These are phyloP conservation scores for Macrolepiota dolichaula DNA, from an alignment of 768 basidiomycete genomes.

Conservation along the genomic window DNA sequence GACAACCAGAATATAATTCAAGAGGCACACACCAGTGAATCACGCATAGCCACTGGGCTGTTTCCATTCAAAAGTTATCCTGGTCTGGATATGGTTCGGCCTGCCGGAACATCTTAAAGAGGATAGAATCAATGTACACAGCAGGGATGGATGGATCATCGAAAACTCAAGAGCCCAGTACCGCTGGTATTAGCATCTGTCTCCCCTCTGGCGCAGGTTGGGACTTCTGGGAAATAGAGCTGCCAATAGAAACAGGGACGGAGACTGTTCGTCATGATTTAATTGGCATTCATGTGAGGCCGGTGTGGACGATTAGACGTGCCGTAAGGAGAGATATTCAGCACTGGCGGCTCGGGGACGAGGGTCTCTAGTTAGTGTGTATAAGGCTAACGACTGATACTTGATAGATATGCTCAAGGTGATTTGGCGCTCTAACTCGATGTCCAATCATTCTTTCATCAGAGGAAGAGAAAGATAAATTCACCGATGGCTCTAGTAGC, in stretches of 20 bases:
- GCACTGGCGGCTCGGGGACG: background rate
- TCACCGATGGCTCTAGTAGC: too few species aligned
- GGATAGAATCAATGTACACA: conserved; percentile 31
- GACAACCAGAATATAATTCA: too few species aligned
- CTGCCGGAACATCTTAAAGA: conserved; percentile 41
- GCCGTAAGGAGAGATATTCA: conserved; percentile 1
- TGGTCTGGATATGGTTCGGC: background rate
- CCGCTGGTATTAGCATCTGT: conserved; percentile 35
- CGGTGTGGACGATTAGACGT: conserved; percentile 2
- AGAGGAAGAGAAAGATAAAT: too few species aligned
- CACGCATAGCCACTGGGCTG: background rate
- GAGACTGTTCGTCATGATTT: background rate
- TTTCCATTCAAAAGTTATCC: background rate
- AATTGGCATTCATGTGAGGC: background rate
- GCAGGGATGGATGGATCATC: conserved; percentile 12
- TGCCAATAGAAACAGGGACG: conserved; percentile 11
- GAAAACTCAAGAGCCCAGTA: conserved; percentile 18
- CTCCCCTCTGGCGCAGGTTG: conserved; percentile 39
- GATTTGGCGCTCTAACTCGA: too few species aligned
- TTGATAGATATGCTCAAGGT: too few species aligned
- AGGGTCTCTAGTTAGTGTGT: conserved; percentile 11
- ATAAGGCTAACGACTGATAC: too few species aligned
- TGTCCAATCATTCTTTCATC: too few species aligned
- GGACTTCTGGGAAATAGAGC: conserved; percentile 41
- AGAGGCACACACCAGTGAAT: too few species aligned